Percentiles rank a stretch among this genome's conserved stretches.
Evolutionary conservation across 2,329 filamentous ascomycete genomes (phyloP).

Genomic region (Dothistroma septosporum): DNA sequence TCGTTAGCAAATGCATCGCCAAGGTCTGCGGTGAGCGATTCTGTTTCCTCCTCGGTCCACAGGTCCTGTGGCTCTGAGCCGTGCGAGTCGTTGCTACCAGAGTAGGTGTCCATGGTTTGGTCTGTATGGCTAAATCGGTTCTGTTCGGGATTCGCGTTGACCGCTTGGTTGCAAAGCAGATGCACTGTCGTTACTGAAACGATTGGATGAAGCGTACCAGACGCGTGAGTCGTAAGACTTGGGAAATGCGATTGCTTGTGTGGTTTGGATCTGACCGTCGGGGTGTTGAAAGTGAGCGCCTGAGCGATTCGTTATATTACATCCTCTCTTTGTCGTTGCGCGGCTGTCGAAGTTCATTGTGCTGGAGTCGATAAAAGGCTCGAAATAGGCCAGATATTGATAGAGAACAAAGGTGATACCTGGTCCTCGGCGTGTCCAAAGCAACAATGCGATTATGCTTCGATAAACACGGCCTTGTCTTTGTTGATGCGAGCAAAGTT

Average conservation of each 20-base stretch:
- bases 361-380: conserved; percentile 3
- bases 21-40: not conserved
- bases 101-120: not conserved
- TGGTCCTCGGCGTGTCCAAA: not conserved
- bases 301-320: not conserved
- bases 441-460: not conserved
- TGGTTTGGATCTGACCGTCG: not conserved
- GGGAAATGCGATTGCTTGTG: not conserved
- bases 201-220: conserved; percentile 6
- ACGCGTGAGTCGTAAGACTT: not conserved
- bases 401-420: not conserved
- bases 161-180: not conserved
- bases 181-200: not conserved
- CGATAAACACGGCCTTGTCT: not conserved
- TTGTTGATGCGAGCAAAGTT: not conserved
- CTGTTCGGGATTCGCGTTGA: not conserved
- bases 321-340: conserved; percentile 3
- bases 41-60: not conserved
- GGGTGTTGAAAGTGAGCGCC: not conserved
- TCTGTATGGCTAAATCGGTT: not conserved
- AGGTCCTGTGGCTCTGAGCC: no score
- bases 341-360: conserved; percentile 1
- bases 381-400: conserved; percentile 2
- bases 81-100: not conserved
- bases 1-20: not conserved